Evolutionary conservation across 2,329 filamentous ascomycete genomes (phyloP).

Genomic region (Aspergillus pseudoviridinutans): DNA sequence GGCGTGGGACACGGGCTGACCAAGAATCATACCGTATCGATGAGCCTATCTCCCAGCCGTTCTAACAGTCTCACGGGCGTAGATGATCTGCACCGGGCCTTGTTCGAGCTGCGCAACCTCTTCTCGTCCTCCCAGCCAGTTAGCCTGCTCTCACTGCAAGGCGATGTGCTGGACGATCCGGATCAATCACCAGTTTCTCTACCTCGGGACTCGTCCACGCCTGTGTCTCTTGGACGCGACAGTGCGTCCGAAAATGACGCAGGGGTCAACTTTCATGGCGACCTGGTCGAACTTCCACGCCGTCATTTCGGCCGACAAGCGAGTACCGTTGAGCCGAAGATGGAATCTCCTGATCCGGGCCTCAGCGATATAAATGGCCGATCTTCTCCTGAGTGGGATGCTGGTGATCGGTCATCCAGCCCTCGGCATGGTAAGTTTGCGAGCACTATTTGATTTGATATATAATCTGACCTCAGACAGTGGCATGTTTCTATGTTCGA

Average conservation of each 20-base stretch:
- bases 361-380: not conserved
- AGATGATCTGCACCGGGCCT: conserved; percentile 33
- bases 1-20: conserved; percentile 34
- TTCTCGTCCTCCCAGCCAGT: conserved; percentile 32
- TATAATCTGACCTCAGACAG: conserved; percentile 21
- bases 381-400: not conserved
- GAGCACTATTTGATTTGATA: not conserved
- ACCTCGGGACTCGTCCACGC: conserved; percentile 18
- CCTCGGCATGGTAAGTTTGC: not conserved
- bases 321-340: not conserved
- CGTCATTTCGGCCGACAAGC: not conserved
- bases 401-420: not conserved
- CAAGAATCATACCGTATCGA: not conserved
- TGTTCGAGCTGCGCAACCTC: conserved; percentile 33
- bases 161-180: conserved; percentile 35
- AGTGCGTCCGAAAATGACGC: not conserved
- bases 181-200: conserved; percentile 33
- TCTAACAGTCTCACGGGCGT: conserved; percentile 68
- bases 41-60: conserved; percentile 31
- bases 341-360: not conserved
- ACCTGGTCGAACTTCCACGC: not conserved
- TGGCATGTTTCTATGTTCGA: conserved; percentile 80
- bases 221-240: not conserved
- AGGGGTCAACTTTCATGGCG: not conserved
- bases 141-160: conserved; percentile 31